Evolutionary conservation across 305 asterid species (phyloP), one percentile per base, ranked within the genome.

Genomic region (Solanum hybrid): DNA sequence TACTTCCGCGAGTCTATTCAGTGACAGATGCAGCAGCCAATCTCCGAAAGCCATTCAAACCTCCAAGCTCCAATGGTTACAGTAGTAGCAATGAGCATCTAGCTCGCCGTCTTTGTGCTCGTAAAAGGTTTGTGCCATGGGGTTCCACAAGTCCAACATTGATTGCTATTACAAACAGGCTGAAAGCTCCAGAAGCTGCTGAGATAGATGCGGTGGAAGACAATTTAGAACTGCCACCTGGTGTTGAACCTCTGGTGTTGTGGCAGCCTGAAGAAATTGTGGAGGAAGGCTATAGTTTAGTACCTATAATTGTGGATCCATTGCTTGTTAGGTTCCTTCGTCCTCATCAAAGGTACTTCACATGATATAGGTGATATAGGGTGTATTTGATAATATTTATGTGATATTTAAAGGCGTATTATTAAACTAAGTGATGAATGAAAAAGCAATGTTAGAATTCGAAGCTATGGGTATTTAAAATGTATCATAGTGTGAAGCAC

Each of bases 71-170:
- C 57, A 89, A 92, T 92, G 98, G 99, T 75, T 97, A 96, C 92
- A 91, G 93, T 20, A 95, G 93, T 86, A 94, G 91, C 91, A 94
- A 95, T 80, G 97, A 94, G 90, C 95, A 94, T 90, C 93, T 97
- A 76, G 87, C 94, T 46, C 96, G 96, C n/a, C 93, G 97, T 90
- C 98, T 97, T 74, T 93, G 93, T 76, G 99, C 98, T 91, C 98
- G 99, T 76, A 97, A 95, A 94, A 94, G 96, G 91, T 97, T 97
- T 89, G 98, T 97, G 86, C 99, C 99, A 4, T 97, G 99, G 99
- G 99, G 98, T 12, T 95, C 99, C 89, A 90, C 93, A 2, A 95
- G 93, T 89, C 98, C 99, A 77, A 96, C 82, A n/a, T 84, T 97
- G 88, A 39, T 96, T 90, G 91, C 94, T 87, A 94, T 96, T 90